Evolutionary conservation across 345 rosid species (phyloP), one percentile per base, ranked within the genome.

Genomic region (Excoecaria agallocha): DNA sequence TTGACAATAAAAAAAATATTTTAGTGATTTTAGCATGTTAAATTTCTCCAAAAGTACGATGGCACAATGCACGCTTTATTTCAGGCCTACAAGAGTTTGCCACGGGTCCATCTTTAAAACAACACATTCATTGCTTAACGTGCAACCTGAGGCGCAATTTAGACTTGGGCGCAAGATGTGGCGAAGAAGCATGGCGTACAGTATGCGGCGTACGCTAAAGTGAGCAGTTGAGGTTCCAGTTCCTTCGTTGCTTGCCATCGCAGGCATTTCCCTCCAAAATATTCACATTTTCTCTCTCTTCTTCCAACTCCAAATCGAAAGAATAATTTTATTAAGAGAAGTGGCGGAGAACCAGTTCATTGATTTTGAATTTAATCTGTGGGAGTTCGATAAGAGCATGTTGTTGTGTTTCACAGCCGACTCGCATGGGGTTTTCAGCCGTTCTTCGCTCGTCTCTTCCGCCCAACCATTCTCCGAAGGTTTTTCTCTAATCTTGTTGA

Each of bases 351-450:
- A 61, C 12, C 19, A 13, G 56, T 51, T 51, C 13, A 7, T 22
- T 11, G 12, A 56, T 20, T 50, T 12, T 17, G 48, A 64, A 35
- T 30, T 19, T 6, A 64, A 64, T 45, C 49, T 4, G 4, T 39
- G 38, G 50, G 68, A 8, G 25, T 64, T 41, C 48, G 22, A 64
- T 39, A 8, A 17, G 50, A n/a, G 49, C 22, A n/a, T 45, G 70
- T 66, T 51, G 70, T 39, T 24, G 37, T 20, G 38, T 46, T 54
- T 13, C 10, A 25, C 45, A 22, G 67, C 70, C 13, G 37, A 39
- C 38, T 43, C 57, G 35, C 79, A 90, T 90, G 98, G 89, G 87
- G 61, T 85, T 83, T 69, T 81, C 89, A 50, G 84, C 83, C 56
- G 76, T 84, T 75, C 19, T 88, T 73, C 86, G 82, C 78, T 77